phyloP scores from a whole-genome alignment of 768 basidiomycete species.

The Boletus vinaceobasis region DNA sequence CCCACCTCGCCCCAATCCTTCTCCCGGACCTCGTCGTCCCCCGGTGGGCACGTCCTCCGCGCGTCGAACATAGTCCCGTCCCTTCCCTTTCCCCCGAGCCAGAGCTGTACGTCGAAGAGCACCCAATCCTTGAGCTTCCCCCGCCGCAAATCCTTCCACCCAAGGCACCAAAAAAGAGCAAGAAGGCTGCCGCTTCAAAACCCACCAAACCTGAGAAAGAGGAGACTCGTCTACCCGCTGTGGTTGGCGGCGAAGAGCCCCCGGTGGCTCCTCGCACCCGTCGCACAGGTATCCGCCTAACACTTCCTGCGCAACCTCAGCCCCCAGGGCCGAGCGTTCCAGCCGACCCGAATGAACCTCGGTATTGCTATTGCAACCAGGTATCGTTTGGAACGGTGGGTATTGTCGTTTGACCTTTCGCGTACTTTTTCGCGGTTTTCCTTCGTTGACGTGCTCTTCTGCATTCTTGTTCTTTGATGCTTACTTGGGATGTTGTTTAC shows the following conservation, averaged over 20 bases:
- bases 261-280: slow-evolving; percentile 15
- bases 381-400: slow-evolving; percentile 78
- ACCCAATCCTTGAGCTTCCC: slow-evolving; percentile 4
- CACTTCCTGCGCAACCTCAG: slow-evolving; percentile 32
- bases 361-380: slow-evolving; percentile 81
- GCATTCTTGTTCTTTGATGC: neutral
- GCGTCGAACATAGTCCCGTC: slow-evolving; percentile 43
- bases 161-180: slow-evolving; percentile 22
- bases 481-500: neutral
- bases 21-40: slow-evolving; percentile 63
- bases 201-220: slow-evolving; percentile 17
- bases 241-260: slow-evolving; percentile 9
- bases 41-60: slow-evolving; percentile 45
- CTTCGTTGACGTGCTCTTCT: neutral
- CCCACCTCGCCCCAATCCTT: slow-evolving; percentile 50
- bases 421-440: neutral
- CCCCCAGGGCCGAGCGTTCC: slow-evolving; percentile 17
- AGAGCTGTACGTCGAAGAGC: slow-evolving; percentile 17
- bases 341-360: slow-evolving; percentile 47
- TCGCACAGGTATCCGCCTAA: slow-evolving; percentile 31
- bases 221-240: slow-evolving; percentile 8
- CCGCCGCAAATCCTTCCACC: slow-evolving; percentile 11
- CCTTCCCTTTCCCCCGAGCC: slow-evolving; percentile 33
- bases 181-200: slow-evolving; percentile 17
- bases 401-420: slow-evolving; percentile 3